phyloP scores from a whole-genome alignment of 805 yeast genomes.

The Teunomyces lycoperdinae region DNA sequence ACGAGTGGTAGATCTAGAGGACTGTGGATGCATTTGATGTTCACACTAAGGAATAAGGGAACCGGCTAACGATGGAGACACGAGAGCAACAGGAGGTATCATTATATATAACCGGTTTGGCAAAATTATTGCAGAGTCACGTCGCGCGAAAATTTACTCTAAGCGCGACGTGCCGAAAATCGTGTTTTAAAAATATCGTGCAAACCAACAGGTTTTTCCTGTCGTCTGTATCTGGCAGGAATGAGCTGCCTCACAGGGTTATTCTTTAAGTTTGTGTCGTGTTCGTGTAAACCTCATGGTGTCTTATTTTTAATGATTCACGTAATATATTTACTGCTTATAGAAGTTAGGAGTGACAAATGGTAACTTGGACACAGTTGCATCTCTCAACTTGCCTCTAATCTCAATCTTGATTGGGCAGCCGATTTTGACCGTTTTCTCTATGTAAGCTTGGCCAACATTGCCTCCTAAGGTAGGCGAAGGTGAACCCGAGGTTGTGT shows the following conservation, averaged over 20 bases:
- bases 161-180: background rate
- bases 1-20: constrained; percentile 10
- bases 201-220: background rate
- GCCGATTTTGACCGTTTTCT: constrained; percentile 72
- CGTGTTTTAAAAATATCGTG: constrained; percentile 1
- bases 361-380: constrained; percentile 77
- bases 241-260: background rate
- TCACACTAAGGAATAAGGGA: background rate
- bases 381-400: constrained; percentile 80
- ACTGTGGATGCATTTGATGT: background rate
- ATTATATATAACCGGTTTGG: background rate
- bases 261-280: background rate
- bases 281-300: background rate
- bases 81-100: constrained; percentile 7
- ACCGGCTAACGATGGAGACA: too few relatives aligned
- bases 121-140: background rate
- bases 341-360: constrained; percentile 75
- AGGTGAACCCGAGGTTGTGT: constrained; percentile 62
- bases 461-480: constrained; percentile 66
- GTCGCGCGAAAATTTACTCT: background rate
- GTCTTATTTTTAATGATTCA: background rate
- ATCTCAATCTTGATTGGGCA: constrained; percentile 70
- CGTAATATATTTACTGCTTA: constrained; percentile 30
- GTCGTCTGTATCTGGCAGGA: background rate
- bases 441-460: constrained; percentile 87